Base-by-base conservation (phyloP, 768 basidiomycete species). In the Russula olivacea region DNA sequence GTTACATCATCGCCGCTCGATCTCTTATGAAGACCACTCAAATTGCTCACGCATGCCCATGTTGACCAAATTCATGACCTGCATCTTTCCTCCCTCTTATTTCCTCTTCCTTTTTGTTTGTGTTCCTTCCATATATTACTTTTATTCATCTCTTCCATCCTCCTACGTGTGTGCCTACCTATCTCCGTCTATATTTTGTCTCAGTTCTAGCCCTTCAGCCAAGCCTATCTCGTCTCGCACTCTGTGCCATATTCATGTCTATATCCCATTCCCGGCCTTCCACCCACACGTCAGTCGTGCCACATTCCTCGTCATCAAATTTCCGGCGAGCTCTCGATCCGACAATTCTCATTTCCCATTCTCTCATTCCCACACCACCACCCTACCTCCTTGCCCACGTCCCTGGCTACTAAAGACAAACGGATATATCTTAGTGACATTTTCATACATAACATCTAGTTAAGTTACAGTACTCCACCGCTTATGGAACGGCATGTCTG, bases 1-100 rank as follows among this genome's bases (percentile, higher is more conserved):
- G 43, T 59, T 54, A 58, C 57, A 63, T 59, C 55, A 59, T 49
- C n/a, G 17, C 51, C 47, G 28, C 57, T 59, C 51, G 51, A 63
- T 63, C 34, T 58, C 43, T 51, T 63, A 63, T 63, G 62, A 63
- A 58, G 62, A 59, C 61, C 45, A n/a, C 52, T 36, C 57, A 43
- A 58, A 58, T 56, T 54, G 45, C 53, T 53, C 60, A 50, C 34
- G 38, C 55, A 47, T 69, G 59, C 28, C 47, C 52, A 43, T 36
- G 58, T 60, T 60, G 45, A 60, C 21, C 25, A 32, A 34, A 47
- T 49, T 61, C 61, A 62, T 61, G 55, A 57, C 61, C 43, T 61
- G 38, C 54, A 51, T 61, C 55, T 38, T 61, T 63, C 53, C 38
- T 49, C 63, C 15, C 53, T 41, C 55, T 55, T 48, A 48, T 23